phyloP scores from a whole-genome alignment of 2,329 filamentous ascomycete species.

The Clarireedia monteithiana region DNA sequence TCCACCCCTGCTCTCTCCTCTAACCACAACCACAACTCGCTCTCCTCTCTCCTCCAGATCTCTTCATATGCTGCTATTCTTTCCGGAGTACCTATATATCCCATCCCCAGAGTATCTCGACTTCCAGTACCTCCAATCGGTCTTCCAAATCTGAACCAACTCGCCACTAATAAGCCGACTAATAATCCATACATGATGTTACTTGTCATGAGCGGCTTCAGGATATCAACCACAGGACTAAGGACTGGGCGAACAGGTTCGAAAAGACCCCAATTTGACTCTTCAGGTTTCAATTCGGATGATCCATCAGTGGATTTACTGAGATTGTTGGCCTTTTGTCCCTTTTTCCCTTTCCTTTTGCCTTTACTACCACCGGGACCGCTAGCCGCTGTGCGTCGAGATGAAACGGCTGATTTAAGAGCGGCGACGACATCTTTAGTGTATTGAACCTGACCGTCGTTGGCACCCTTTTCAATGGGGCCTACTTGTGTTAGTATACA shows the following conservation, averaged over 20 bases:
- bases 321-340: conserved; percentile 37
- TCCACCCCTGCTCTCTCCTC: conserved; percentile 46
- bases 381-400: conserved; percentile 47
- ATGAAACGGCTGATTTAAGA: conserved; percentile 64
- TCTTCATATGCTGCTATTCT: conserved; percentile 82
- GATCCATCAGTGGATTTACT: conserved; percentile 32
- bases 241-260: conserved; percentile 67
- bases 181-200: conserved; percentile 73
- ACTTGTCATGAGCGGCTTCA: conserved; percentile 64
- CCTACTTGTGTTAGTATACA: conserved; percentile 40
- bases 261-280: conserved; percentile 66
- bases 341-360: conserved; percentile 41
- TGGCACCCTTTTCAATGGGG: conserved; percentile 91
- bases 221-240: conserved; percentile 60
- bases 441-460: conserved; percentile 79
- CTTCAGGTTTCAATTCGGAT: conserved; percentile 27
- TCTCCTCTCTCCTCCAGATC: conserved; percentile 48
- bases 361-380: conserved; percentile 43
- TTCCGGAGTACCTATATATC: conserved; percentile 44
- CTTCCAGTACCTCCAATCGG: conserved; percentile 29
- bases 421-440: conserved; percentile 71
- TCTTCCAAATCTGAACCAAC: conserved; percentile 62
- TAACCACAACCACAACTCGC: conserved; percentile 30
- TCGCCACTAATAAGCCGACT: conserved; percentile 62
- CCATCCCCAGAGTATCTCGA: conserved; percentile 33